A percentile compares a stretch with the other conserved stretches of the same genome.
phyloP scores from a whole-genome alignment of 2,329 filamentous ascomycete species.

The Fusarium papillatum region DNA sequence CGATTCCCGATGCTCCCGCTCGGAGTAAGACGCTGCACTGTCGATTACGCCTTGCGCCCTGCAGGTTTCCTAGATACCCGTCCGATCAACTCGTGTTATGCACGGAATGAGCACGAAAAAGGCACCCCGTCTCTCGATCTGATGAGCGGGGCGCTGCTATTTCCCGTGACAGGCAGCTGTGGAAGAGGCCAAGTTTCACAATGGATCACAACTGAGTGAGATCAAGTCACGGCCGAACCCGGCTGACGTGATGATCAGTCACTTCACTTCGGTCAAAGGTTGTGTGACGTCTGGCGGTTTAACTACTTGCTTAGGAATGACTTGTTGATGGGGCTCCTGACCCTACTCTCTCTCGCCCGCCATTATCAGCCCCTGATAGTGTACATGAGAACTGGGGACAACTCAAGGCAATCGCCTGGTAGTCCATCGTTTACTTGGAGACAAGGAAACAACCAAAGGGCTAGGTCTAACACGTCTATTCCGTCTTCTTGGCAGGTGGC shows the following conservation, averaged over 20 bases:
- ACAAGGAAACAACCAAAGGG: neutral
- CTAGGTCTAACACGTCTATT: slow-evolving; percentile 9
- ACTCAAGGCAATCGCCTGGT: neutral
- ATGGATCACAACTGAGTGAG: neutral
- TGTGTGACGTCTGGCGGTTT: neutral
- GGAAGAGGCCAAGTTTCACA: neutral
- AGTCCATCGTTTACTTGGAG: neutral
- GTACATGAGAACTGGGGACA: neutral
- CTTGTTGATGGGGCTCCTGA: slow-evolving; percentile 11
- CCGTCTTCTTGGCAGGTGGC: slow-evolving; percentile 65
- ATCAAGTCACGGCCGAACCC: neutral
- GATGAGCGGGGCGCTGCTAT: neutral
- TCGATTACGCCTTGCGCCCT: slow-evolving; percentile 10
- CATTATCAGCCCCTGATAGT: neutral
- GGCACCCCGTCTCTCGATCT: slow-evolving; percentile 15
- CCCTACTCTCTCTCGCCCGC: neutral
- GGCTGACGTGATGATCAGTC: neutral
- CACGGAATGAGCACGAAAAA: neutral
- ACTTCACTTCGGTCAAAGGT: slow-evolving; percentile 2
- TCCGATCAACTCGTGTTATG: slow-evolving; percentile 5
- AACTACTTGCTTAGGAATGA: slow-evolving; percentile 13
- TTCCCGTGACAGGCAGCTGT: neutral
- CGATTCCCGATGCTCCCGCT: slow-evolving; percentile 9
- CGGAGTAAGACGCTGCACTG: neutral
- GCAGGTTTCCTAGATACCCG: slow-evolving; percentile 6